Evolutionary conservation across 768 basidiomycete genomes (phyloP), one percentile per base, ranked within the genome.

Genomic region (Tulasnella sp.): DNA sequence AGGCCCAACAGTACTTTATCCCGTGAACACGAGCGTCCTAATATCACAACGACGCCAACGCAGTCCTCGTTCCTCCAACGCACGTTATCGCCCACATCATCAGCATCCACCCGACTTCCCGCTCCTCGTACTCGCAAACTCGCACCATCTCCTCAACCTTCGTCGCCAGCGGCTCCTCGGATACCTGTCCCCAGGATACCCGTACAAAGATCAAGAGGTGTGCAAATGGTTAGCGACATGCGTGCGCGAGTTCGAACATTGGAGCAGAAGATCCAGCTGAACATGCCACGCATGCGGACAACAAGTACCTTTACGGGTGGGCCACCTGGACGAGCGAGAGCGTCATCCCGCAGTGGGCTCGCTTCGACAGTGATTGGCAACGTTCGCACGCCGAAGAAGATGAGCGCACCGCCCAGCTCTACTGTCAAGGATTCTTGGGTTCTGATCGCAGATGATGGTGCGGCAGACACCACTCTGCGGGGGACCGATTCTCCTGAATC

Each of bases 161-260:
- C 78, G 15, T 68, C 71, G 29, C 66, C 73, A 13, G 65, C 62
- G 23, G 54, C 66, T 21, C 61, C 67, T 15, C 70, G 68, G 65
- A 10, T 38, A 65, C 75, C 32, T 73, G 72, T 59, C 10, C 45
- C 58, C 9, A 21, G 27, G 23, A 17, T 34, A 4, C 32, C 21
- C 2, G 72, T 79, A 11, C 78, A 86, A 3, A 86, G 77, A 74
- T 89, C 79, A 69, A 86, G 83, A 69, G 89, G 88, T 26, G 87
- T 90, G 2, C 88, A 92, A 67, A 92, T 93, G 90, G 88, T 91
- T 4, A 85, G 86, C 23, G 90, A 92, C 69, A 89, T 93, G 85
- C 81, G 90, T 43, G 88, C 87, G 41, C 79, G 86, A 53, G 88
- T 92, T 29, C 82, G 77, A 67, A 86, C 84, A 65, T 72, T 92